Percentiles rank a stretch among this genome's conserved stretches.
phyloP scores from a whole-genome alignment of 768 basidiomycete species.

The Psilocybe sp. region DNA sequence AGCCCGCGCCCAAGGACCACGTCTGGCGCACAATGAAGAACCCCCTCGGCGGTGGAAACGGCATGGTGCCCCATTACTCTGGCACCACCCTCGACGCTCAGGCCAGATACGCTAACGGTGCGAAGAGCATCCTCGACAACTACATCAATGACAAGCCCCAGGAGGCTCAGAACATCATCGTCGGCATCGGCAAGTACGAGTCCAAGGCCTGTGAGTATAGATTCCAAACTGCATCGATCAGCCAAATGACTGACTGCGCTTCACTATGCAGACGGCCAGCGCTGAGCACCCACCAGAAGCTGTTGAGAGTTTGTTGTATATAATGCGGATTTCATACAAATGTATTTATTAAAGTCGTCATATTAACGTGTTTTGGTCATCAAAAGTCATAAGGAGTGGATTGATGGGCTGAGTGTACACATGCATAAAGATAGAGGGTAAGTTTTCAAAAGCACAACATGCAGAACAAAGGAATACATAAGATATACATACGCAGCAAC shows the following conservation, averaged over 20 bases:
- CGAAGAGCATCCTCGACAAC: slow-evolving; percentile 68
- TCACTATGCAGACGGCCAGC: slow-evolving; percentile 44
- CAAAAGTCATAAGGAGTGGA: no score
- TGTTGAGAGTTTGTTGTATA: not conserved
- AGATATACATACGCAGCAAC: not conserved
- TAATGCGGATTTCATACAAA: not conserved
- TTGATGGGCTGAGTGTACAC: no score
- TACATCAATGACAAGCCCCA: slow-evolving; percentile 64
- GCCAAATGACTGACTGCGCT: slow-evolving; percentile 1
- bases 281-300: slow-evolving; percentile 25
- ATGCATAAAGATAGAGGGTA: no score
- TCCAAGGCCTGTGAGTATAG: slow-evolving; percentile 40
- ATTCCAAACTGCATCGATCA: not conserved
- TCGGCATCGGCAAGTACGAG: slow-evolving; percentile 56
- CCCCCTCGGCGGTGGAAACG: slow-evolving; percentile 81
- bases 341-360: no score
- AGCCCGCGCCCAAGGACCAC: slow-evolving; percentile 86
- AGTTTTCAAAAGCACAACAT: no score
- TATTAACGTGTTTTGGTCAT: no score
- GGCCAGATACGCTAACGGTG: slow-evolving; percentile 76
- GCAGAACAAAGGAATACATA: not conserved
- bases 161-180: slow-evolving; percentile 78
- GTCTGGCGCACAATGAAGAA: slow-evolving; percentile 84
- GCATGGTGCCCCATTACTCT: slow-evolving; percentile 86
- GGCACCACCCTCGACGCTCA: slow-evolving; percentile 91